phyloP scores from a whole-genome alignment of 2,329 filamentous ascomycete genomes.

The Herpotrichia juniperi region DNA sequence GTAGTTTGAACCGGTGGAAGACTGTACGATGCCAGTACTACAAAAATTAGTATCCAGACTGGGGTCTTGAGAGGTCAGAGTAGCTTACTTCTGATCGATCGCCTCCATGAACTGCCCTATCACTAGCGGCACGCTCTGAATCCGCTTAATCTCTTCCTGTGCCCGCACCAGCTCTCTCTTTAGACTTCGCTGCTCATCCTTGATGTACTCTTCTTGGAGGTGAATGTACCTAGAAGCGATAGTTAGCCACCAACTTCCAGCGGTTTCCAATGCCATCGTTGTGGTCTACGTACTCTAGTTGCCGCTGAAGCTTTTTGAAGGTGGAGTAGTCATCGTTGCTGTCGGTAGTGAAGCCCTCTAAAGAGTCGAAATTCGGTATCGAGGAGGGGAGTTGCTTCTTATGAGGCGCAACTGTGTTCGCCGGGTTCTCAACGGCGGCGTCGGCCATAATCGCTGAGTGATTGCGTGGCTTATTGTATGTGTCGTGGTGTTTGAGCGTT shows the following conservation, averaged over 20 bases:
- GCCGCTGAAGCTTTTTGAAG: slow-evolving; percentile 94
- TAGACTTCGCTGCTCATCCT: slow-evolving; percentile 97
- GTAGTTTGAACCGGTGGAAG: slow-evolving; percentile 97
- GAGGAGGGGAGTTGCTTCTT: slow-evolving; percentile 79
- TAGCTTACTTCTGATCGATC: slow-evolving; percentile 91
- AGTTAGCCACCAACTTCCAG: slow-evolving; percentile 33
- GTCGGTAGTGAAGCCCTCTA: slow-evolving; percentile 82
- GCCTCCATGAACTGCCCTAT: slow-evolving; percentile 99
- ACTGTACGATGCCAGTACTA: slow-evolving; percentile 97
- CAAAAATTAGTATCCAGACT: slow-evolving; percentile 18
- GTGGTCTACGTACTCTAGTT: slow-evolving; percentile 75
- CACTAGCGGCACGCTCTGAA: slow-evolving; percentile 96
- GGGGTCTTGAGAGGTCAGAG: background rate
- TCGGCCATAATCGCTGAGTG: slow-evolving; percentile 71
- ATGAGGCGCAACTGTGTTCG: slow-evolving; percentile 74
- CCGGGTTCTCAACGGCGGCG: slow-evolving; percentile 81
- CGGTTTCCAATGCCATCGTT: background rate
- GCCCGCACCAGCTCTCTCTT: slow-evolving; percentile 97
- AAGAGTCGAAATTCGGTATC: slow-evolving; percentile 87
- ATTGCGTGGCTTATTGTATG: background rate
- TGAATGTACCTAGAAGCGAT: slow-evolving; percentile 76
- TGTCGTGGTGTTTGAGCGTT: background rate
- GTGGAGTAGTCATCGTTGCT: slow-evolving; percentile 91
- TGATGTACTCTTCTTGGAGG: slow-evolving; percentile 99
- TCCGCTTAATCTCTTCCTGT: slow-evolving; percentile 99